Percentiles rank a stretch among this genome's conserved stretches.
Evolutionary conservation across 75 land plant species (phyloP).

Genomic region (Ceratopteris richardii): DNA sequence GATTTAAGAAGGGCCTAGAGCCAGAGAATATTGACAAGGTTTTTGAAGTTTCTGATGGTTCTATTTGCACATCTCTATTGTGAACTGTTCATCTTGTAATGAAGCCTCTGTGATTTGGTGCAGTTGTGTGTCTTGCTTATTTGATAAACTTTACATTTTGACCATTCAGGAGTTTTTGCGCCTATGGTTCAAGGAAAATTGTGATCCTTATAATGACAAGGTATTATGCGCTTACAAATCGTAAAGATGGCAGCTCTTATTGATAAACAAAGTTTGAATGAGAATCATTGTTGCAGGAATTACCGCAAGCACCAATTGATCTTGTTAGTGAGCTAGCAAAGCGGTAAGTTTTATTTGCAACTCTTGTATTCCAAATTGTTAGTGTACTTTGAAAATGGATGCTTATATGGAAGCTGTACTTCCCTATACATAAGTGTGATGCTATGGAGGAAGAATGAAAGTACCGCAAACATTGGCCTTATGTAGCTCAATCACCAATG

Average conservation of each 20-base stretch:
- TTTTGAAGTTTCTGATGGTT: neutral
- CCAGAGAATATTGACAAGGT: constrained; percentile 99
- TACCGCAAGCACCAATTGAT: constrained; percentile 85
- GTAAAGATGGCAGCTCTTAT: neutral
- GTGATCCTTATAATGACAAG: constrained; percentile 93
- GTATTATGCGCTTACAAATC: constrained; percentile 12
- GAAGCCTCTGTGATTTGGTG: neutral
- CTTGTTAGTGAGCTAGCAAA: constrained; percentile 87
- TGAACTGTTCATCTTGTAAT: no score
- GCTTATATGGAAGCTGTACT: neutral
- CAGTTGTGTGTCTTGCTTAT: neutral
- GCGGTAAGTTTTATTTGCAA: constrained; percentile 57
- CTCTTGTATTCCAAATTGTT: no score
- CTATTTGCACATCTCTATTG: neutral
- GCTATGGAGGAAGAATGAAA: neutral
- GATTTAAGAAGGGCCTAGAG: constrained; percentile 60
- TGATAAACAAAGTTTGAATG: neutral
- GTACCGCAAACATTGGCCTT: neutral
- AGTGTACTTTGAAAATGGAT: no score
- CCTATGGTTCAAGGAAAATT: constrained; percentile 84
- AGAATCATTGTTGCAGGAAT: constrained; percentile 36
- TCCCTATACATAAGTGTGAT: neutral
- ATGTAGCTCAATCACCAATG: neutral
- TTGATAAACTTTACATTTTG: neutral
- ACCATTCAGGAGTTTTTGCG: constrained; percentile 85